phyloP scores from a whole-genome alignment of 73 alveolate species.

The Tetrahymena borealis region DNA sequence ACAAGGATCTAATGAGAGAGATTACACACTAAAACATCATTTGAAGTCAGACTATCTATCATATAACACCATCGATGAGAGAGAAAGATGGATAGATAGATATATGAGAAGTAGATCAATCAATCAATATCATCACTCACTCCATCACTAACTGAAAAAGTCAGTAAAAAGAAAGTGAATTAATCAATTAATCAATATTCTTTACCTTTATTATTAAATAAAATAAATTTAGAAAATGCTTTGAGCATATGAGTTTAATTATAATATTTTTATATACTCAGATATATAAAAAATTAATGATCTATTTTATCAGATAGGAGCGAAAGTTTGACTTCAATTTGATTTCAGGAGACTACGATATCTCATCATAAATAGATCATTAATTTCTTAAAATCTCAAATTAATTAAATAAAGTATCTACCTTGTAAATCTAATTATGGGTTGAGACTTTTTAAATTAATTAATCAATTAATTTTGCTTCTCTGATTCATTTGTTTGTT shows the following conservation, averaged over 20 bases:
- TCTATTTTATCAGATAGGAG: neutral
- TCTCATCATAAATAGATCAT: neutral
- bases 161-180: too few species aligned
- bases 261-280: neutral
- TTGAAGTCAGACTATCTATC: neutral
- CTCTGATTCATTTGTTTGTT: neutral
- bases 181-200: too few species aligned
- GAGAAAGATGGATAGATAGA: too few species aligned
- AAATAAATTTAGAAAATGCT: neutral
- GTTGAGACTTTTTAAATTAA: neutral
- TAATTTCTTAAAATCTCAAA: neutral
- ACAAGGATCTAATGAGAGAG: constrained; percentile 1
- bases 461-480: neutral
- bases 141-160: too few species aligned
- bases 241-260: neutral
- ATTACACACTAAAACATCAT: constrained; percentile 1
- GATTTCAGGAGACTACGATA: neutral
- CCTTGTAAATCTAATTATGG: neutral
- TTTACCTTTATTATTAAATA: neutral
- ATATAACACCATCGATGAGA: too few species aligned
- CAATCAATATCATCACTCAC: too few species aligned
- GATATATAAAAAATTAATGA: neutral
- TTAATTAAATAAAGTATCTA: neutral
- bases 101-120: too few species aligned
- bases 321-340: neutral